Base-by-base conservation (phyloP, 306 rosid genomes). In the Leucaena leucocephala region DNA sequence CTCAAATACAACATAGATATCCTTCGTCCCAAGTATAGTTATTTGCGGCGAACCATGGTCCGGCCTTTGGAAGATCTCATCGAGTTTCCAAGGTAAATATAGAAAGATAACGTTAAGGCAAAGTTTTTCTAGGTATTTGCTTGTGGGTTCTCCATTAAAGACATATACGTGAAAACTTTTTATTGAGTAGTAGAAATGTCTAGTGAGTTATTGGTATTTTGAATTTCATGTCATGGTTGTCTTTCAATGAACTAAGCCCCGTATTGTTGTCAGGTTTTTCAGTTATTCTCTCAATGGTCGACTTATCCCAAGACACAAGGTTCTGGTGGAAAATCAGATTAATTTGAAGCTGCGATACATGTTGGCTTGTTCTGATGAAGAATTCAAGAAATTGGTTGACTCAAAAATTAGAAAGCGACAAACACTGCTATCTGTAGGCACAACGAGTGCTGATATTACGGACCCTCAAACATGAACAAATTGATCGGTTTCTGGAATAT, bases 271-370 rank as follows among this genome's bases (percentile, higher is more conserved):
- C 68, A 63, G 68, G 86, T 94, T 94, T 89, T 88, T 94, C 68
- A 94, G 97, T 86, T 94, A 92, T 85, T 94, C 98, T 69, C 94
- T 94, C 1, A 94, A 92, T 10, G 89, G 91, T 35, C 88, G 98
- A 79, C 92, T 94, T 64, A 89, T 90, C 64, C 98, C 97, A 3
- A 88, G 98, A 86, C 97, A 94, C 89, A 86, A 88, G 87, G 77
- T 92, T 92, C 87, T 91, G 76, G 90, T 87, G 57, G 97, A 92
- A 84, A 88, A 86, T 78, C 86, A 81, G 80, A 76, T 94, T 38
- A 94, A 86, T 84, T 68, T 92, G 77, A 94, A 91, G 78, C 85
- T 94, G 61, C 19, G 5, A 0, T 78, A 88, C 87, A 91, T 94
- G 98, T 84, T 94, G 64, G 94, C 93, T 55, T 27, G 87, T 82